Evolutionary conservation across 1,284 basidiomycete genomes (phyloP).

Genomic region (Irpex rosettiformis): DNA sequence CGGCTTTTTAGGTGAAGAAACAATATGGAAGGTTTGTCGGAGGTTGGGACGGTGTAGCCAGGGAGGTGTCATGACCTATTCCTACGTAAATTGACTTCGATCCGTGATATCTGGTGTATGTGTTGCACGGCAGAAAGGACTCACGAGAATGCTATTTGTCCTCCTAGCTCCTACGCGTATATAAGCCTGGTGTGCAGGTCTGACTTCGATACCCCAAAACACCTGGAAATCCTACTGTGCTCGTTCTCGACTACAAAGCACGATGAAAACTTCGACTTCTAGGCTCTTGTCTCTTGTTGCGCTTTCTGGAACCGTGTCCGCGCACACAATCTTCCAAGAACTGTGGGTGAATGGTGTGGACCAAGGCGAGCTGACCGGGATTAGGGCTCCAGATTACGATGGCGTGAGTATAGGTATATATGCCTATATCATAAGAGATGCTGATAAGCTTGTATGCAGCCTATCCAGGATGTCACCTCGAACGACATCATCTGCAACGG

Average conservation of each 20-base stretch:
- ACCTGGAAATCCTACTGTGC: too few relatives aligned
- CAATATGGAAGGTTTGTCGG: neutral
- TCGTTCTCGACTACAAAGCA: too few relatives aligned
- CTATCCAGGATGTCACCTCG: conserved; percentile 48
- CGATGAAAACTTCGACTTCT: neutral
- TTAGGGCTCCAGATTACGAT: conserved; percentile 7
- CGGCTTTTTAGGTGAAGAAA: neutral
- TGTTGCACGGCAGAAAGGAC: neutral
- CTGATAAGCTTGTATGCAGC: conserved; percentile 26
- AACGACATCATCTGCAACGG: conserved; percentile 57
- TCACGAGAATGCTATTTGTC: neutral
- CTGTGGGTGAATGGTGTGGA: conserved; percentile 9
- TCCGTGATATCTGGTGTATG: too few relatives aligned
- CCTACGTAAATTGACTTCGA: too few relatives aligned
- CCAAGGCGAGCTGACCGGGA: conserved; percentile 7
- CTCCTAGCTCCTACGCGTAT: neutral
- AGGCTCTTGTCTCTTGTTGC: neutral
- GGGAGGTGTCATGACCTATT: neutral
- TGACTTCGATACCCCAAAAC: too few relatives aligned
- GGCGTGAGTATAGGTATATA: conserved; percentile 2
- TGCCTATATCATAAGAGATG: neutral
- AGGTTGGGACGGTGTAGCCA: neutral
- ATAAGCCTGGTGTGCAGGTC: too few relatives aligned
- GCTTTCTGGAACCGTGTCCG: conserved; percentile 2
- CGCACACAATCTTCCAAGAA: conserved; percentile 11